Evolutionary conservation across 352 stramenopile species (phyloP).

Genomic region (Globisporangium solare): DNA sequence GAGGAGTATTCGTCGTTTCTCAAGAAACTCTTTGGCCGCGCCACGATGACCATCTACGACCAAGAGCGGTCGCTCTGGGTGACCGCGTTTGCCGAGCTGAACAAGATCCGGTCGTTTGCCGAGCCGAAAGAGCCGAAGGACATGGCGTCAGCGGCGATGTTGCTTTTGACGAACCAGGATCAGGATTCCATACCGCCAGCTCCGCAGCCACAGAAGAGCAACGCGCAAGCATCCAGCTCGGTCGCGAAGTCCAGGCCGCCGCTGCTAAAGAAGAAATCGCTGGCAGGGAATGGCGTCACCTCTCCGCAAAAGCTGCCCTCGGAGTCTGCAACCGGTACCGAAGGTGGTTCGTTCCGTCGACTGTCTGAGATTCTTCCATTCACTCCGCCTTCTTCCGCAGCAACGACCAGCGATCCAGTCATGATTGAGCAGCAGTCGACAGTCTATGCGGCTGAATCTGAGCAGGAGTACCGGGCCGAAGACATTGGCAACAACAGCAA

Average conservation of each 20-base stretch:
- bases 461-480: not conserved
- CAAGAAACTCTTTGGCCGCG: constrained; percentile 69
- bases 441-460: not conserved
- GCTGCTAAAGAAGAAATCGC: constrained; percentile 16
- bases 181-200: not conserved
- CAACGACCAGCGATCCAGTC: not conserved
- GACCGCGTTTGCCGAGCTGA: constrained; percentile 67
- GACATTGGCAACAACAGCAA: not conserved
- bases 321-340: not conserved
- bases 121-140: constrained; percentile 26
- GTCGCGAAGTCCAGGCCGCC: constrained; percentile 8
- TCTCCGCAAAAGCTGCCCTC: not conserved
- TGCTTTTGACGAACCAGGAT: constrained; percentile 3
- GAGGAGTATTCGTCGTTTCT: constrained; percentile 67
- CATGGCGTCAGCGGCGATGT: not conserved
- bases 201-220: constrained; percentile 5
- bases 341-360: constrained; percentile 7
- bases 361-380: constrained; percentile 5
- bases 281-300: not conserved
- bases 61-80: constrained; percentile 59
- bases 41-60: constrained; percentile 74
- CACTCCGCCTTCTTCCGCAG: not conserved
- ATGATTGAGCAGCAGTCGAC: not conserved
- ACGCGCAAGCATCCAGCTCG: constrained; percentile 4
- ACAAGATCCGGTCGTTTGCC: constrained; percentile 61